Evolutionary conservation across 2,329 filamentous ascomycete species (phyloP).

Genomic region (Pseudocercospora vitis): DNA sequence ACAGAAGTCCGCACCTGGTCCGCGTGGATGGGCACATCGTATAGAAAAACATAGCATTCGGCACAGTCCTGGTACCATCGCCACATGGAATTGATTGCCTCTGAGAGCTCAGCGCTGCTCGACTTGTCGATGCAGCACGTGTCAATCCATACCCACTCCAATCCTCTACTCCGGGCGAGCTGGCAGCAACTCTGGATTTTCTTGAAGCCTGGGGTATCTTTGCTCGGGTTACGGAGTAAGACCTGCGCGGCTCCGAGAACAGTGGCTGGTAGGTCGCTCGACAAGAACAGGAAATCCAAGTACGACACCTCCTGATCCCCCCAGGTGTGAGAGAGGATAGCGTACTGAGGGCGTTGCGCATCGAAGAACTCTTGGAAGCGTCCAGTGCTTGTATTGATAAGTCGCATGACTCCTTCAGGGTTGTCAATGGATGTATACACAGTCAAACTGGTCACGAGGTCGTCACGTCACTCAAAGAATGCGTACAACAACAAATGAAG

Average conservation of each 20-base stretch:
- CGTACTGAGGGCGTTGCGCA: slow-evolving; percentile 8
- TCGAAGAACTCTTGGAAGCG: slow-evolving; percentile 2
- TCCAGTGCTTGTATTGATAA: slow-evolving; percentile 1
- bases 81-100: slow-evolving; percentile 27
- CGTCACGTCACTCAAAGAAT: no score
- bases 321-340: slow-evolving; percentile 23
- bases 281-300: slow-evolving; percentile 6
- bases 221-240: slow-evolving; percentile 1
- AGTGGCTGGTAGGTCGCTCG: neutral
- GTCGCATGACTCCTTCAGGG: neutral
- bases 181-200: slow-evolving; percentile 8
- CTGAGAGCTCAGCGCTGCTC: slow-evolving; percentile 20
- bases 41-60: slow-evolving; percentile 22
- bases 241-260: neutral
- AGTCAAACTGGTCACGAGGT: no score
- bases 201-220: slow-evolving; percentile 13
- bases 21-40: neutral
- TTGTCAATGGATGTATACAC: no score
- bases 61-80: slow-evolving; percentile 21
- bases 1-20: neutral
- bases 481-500: no score
- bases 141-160: slow-evolving; percentile 23
- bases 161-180: slow-evolving; percentile 3
- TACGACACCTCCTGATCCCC: slow-evolving; percentile 12
- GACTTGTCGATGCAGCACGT: slow-evolving; percentile 27